These are phyloP conservation scores for Xylaria sp. DNA, from an alignment of 2,329 filamentous ascomycete species.

Conservation along the genomic window DNA sequence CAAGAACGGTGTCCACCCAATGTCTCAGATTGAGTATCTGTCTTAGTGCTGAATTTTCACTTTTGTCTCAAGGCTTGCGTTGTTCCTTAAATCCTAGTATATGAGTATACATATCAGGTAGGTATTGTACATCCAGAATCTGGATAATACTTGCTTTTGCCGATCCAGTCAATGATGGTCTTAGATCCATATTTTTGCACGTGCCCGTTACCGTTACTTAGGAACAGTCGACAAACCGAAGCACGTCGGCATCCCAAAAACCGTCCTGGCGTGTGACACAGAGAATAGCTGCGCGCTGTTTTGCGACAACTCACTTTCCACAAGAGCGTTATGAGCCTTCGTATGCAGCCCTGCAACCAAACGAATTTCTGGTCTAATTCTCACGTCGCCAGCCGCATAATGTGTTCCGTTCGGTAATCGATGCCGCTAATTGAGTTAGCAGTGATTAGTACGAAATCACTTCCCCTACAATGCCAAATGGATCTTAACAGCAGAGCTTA, in stretches of 20 bases:
- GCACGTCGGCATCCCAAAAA: neutral
- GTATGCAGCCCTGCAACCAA: slow-evolving; percentile 25
- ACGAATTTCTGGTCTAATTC: slow-evolving; percentile 5
- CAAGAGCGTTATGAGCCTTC: slow-evolving; percentile 1
- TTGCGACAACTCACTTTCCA: slow-evolving; percentile 14
- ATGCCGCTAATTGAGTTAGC: neutral
- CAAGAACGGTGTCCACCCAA: neutral
- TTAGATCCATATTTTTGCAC: neutral
- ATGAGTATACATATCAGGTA: neutral
- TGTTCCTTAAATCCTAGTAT: neutral
- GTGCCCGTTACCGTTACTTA: neutral
- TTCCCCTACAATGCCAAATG: neutral
- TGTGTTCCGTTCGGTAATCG: neutral
- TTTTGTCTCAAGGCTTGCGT: neutral
- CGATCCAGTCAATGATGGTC: neutral
- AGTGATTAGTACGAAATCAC: neutral
- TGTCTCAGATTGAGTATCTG: neutral
- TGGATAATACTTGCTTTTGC: neutral
- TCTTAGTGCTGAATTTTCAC: neutral
- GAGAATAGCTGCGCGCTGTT: neutral
- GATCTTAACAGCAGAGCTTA: neutral
- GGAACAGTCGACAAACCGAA: neutral
- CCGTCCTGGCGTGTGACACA: neutral
- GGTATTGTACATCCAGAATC: neutral
- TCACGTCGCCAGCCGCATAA: neutral